Evolutionary conservation across 2,329 filamentous ascomycete genomes (phyloP).

Genomic region (Escovopsis sp.): DNA sequence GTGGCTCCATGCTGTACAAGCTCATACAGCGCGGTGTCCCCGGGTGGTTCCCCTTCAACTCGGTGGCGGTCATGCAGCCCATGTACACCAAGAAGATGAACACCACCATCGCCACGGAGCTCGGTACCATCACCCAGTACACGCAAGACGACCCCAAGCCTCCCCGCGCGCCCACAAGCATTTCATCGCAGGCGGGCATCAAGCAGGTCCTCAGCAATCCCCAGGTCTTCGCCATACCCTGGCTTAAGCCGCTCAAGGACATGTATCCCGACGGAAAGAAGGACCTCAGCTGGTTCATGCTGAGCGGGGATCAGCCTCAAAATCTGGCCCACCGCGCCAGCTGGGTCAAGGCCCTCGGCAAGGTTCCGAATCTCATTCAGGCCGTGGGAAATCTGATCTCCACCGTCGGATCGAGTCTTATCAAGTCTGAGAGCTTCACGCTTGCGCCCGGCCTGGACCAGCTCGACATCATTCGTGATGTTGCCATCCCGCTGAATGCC

Average conservation of each 20-base stretch:
- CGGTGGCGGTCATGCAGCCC: constrained; percentile 14
- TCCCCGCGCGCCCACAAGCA: constrained; percentile 5
- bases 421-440: constrained; percentile 15
- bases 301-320: constrained; percentile 7
- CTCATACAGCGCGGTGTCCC: constrained; percentile 12
- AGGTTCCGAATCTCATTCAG: constrained; percentile 18
- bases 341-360: constrained; percentile 8
- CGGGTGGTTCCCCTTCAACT: constrained; percentile 6
- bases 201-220: constrained; percentile 13
- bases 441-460: constrained; percentile 15
- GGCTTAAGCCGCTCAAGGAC: constrained; percentile 13
- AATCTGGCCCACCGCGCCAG: constrained; percentile 8
- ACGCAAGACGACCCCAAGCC: constrained; percentile 13
- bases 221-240: constrained; percentile 16
- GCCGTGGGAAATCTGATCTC: constrained; percentile 14
- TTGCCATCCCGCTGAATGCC: constrained; percentile 37
- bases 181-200: constrained; percentile 12
- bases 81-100: constrained; percentile 12
- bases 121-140: constrained; percentile 5
- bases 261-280: constrained; percentile 19
- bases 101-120: constrained; percentile 8
- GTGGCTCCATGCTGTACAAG: constrained; percentile 11
- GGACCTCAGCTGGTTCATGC: constrained; percentile 13
- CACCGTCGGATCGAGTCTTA: constrained; percentile 11
- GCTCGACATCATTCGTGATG: constrained; percentile 13